phyloP scores from a whole-genome alignment of 192 early-diverging fungal genomes.

The Coemansia sp. region DNA sequence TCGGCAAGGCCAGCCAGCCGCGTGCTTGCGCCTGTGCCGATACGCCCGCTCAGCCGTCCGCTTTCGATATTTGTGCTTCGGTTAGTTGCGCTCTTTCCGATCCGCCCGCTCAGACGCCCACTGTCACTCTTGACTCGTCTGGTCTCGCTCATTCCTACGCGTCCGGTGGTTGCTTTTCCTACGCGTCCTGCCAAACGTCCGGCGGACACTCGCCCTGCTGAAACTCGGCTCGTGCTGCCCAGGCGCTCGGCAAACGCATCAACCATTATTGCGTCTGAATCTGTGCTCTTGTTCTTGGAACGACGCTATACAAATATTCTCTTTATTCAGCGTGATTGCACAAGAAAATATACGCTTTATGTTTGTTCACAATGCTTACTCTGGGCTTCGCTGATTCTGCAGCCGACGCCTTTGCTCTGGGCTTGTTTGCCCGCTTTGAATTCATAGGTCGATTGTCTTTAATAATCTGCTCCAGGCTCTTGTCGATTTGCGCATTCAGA shows the following conservation, averaged over 20 bases:
- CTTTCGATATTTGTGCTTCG: neutral
- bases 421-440: conserved; percentile 3
- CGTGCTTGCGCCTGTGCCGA: neutral
- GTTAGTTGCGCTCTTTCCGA: neutral
- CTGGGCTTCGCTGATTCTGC: conserved; percentile 13
- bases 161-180: too few relatives aligned
- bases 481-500: conserved; percentile 44
- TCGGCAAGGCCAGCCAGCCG: conserved; percentile 24
- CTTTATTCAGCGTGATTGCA: neutral
- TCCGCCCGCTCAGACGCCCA: conserved; percentile 4
- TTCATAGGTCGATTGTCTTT: conserved; percentile 24
- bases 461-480: conserved; percentile 48
- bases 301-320: conserved; percentile 24
- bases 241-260: conserved; percentile 21
- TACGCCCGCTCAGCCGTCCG: conserved; percentile 4
- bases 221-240: conserved; percentile 12
- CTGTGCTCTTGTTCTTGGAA: conserved; percentile 28
- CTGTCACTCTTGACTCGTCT: neutral
- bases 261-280: conserved; percentile 8
- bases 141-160: too few relatives aligned
- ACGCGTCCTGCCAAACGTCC: too few relatives aligned
- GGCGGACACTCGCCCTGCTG: neutral
- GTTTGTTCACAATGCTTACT: conserved; percentile 15
- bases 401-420: conserved; percentile 21
- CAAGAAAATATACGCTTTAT: too few relatives aligned